A percentile compares a stretch with the other conserved stretches of the same genome.
Conservation (phyloP, 2,329 filamentous ascomycete genomes). For the Monosporascus cannonballus region DNA sequence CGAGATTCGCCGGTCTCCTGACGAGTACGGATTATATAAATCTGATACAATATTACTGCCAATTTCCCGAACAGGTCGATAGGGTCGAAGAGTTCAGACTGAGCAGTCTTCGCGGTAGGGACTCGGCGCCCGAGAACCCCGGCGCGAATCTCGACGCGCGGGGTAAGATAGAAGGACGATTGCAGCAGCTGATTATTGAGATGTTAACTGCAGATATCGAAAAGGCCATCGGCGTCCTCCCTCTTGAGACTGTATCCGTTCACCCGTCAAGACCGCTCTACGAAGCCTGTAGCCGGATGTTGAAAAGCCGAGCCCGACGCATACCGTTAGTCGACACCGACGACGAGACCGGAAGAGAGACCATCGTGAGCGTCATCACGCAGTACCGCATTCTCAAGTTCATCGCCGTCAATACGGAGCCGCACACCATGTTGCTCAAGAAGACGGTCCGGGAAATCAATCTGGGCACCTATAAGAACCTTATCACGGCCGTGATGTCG, state of each 20-base stretch:
- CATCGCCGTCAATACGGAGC: conserved; percentile 85
- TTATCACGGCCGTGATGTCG: conserved; percentile 81
- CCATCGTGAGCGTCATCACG: conserved; percentile 93
- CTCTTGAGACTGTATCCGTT: conserved; percentile 93
- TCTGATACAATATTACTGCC: conserved; percentile 98
- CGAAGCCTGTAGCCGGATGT: conserved; percentile 91
- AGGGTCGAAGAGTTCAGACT: conserved; percentile 91
- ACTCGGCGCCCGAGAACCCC: conserved; percentile 1
- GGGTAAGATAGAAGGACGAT: conserved; percentile 3
- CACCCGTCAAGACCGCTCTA: conserved; percentile 87
- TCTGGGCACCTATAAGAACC: conserved; percentile 75
- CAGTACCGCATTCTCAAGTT: conserved; percentile 99
- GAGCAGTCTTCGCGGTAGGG: conserved; percentile 79
- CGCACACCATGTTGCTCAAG: conserved; percentile 80
- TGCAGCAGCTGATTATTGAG: conserved; percentile 9
- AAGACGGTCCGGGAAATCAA: conserved; percentile 81
- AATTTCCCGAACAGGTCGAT: conserved; percentile 83
- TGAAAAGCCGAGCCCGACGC: conserved; percentile 83
- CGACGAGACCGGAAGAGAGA: conserved; percentile 85
- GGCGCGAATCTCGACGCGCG: conserved; percentile 4
- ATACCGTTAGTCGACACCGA: conserved; percentile 93
- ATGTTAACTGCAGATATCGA: conserved; percentile 67
- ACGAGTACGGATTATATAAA: conserved; percentile 98
- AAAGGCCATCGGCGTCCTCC: conserved; percentile 82
- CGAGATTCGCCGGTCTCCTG: conserved; percentile 86